phyloP scores from a whole-genome alignment of 176 grass and related monocot species.

The Pharus latifolius region DNA sequence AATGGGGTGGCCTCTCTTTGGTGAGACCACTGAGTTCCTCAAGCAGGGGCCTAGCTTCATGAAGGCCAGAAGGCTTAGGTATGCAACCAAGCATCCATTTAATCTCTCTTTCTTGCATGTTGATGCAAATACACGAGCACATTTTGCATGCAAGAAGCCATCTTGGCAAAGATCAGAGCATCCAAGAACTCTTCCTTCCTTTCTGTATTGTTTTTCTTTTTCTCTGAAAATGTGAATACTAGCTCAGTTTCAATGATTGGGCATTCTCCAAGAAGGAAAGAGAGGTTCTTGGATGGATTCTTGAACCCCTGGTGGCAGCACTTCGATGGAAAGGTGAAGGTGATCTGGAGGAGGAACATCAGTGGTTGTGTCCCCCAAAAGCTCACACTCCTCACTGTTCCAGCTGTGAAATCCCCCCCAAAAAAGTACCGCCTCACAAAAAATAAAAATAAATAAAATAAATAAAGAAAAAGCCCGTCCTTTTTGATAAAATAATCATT shows the following conservation, averaged over 20 bases:
- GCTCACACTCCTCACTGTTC: conserved; percentile 43
- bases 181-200: neutral
- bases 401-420: conserved; percentile 33
- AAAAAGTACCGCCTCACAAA: neutral
- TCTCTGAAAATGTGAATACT: neutral
- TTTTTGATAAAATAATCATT: neutral
- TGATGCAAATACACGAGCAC: neutral
- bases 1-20: conserved; percentile 94
- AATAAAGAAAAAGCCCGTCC: neutral
- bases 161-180: neutral
- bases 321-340: neutral
- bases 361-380: conserved; percentile 58
- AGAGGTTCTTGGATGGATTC: neutral
- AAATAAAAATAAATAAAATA: neutral
- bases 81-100: neutral
- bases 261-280: neutral
- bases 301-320: neutral
- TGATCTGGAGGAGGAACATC: conserved; percentile 16
- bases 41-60: conserved; percentile 74
- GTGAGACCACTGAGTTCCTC: conserved; percentile 92
- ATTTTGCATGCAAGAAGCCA: neutral
- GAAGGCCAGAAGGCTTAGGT: conserved; percentile 78
- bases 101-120: neutral
- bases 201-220: neutral
- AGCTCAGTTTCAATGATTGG: neutral